Evolutionary conservation across 768 basidiomycete species (phyloP), one percentile per base, ranked within the genome.

Genomic region (Panaeolus papilionaceus): DNA sequence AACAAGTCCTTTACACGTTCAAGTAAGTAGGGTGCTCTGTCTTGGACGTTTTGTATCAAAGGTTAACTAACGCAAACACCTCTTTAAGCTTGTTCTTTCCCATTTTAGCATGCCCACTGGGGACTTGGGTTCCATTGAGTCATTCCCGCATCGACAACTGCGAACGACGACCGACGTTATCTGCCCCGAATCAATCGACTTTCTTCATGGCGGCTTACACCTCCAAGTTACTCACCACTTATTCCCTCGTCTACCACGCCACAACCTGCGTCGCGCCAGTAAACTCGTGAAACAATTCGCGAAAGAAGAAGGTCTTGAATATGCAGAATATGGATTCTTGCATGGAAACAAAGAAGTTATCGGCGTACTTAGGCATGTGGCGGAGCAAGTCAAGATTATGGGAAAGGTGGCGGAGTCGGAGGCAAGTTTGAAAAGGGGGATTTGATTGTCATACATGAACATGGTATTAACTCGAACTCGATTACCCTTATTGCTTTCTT

Each of bases 141-240:
- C 95, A 0, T 99, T 98, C 82, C 88, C 92, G 2, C 91, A 94
- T 72, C 91, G 98, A 16, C 98, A 99, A 77, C 81, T 99, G 73
- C 92, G 98, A 62, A 99, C 98, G n/a, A 99, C 98, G 0, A 92
- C 94, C 54, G 98, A 99, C 77, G 95, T 99, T 45, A 88, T 93
- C 68, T 99, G 98, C 79, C 87, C 89, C 2, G 84, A 90, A 1
- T 87, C 88, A 38, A 85, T 98, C 71, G 93, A 86, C 62, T 98
- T 96, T 75, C 79, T 99, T 39, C 98, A 99, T 74, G 98, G 98
- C 9, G 98, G 98, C n/a, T 87, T 99, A n/a, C 95, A 99, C 72
- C 88, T 99, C 12, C 98, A 99, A 78, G 94, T 98, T 47, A 95
- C 97, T 2, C 98, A 99, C 73, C 96, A 98, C 78, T 86, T 99